A percentile compares a stretch with the other conserved stretches of the same genome.
Evolutionary conservation across 768 basidiomycete species (phyloP).

Genomic region (Hydnomerulius pinastri): DNA sequence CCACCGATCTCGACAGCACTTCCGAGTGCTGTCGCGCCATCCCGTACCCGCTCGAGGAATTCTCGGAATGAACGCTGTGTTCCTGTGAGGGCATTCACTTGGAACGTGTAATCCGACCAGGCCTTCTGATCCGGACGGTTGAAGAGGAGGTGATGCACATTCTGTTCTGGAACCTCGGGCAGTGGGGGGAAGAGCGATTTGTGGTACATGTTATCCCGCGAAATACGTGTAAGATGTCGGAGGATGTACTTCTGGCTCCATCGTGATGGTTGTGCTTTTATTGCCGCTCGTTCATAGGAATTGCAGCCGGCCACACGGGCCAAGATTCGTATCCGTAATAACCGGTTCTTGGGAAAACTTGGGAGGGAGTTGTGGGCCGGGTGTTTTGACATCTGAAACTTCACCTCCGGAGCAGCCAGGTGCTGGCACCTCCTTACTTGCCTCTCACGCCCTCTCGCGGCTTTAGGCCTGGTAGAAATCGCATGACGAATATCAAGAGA

Average conservation of each 20-base stretch:
- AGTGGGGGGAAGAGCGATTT: slow-evolving; percentile 59
- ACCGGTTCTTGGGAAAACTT: neutral
- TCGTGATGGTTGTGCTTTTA: neutral
- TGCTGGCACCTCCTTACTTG: too few relatives aligned
- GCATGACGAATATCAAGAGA: too few relatives aligned
- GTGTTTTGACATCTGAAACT: too few relatives aligned
- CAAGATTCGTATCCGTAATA: neutral
- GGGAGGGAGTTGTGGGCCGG: neutral
- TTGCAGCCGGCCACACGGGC: neutral
- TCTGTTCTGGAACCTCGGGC: slow-evolving; percentile 49
- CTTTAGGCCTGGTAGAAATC: too few relatives aligned
- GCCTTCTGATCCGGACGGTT: slow-evolving; percentile 51
- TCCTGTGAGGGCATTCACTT: slow-evolving; percentile 58
- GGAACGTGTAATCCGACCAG: slow-evolving; percentile 57
- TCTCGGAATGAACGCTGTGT: slow-evolving; percentile 46
- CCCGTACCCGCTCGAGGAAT: slow-evolving; percentile 50
- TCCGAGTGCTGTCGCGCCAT: slow-evolving; percentile 59
- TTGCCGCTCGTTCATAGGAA: neutral
- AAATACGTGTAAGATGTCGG: neutral
- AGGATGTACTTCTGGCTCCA: neutral
- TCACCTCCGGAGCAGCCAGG: too few relatives aligned
- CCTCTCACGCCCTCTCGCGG: too few relatives aligned
- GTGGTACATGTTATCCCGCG: slow-evolving; percentile 46
- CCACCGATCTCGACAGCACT: slow-evolving; percentile 52
- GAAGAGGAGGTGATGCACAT: slow-evolving; percentile 58